phyloP scores from a whole-genome alignment of 2,329 filamentous ascomycete species.

The Magnaporthiopsis rhizophila region DNA sequence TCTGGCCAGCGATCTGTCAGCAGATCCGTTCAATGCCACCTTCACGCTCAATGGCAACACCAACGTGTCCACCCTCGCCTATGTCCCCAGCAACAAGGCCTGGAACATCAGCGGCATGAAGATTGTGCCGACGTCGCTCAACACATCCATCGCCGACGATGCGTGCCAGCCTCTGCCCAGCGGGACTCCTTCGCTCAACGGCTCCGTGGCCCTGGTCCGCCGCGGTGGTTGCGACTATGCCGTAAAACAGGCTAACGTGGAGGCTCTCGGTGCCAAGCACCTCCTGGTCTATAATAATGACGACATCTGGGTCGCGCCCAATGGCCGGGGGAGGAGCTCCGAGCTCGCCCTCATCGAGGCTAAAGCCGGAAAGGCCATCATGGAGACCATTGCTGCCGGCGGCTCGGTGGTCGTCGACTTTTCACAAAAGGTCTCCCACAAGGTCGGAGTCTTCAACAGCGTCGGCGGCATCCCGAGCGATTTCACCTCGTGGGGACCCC shows the following conservation, averaged over 20 bases:
- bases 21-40: constrained; percentile 12
- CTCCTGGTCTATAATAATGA: constrained; percentile 23
- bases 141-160: constrained; percentile 18
- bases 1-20: constrained; percentile 15
- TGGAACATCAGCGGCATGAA: constrained; percentile 14
- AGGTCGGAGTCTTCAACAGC: constrained; percentile 23
- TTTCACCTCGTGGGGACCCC: constrained; percentile 34
- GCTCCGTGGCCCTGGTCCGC: constrained; percentile 31
- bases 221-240: constrained; percentile 19
- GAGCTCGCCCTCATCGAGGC: constrained; percentile 1
- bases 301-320: not conserved
- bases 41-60: constrained; percentile 7
- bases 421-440: constrained; percentile 26
- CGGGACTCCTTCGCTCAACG: constrained; percentile 28
- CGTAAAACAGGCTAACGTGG: constrained; percentile 22
- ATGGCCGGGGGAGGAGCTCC: not conserved
- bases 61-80: not conserved
- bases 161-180: constrained; percentile 31
- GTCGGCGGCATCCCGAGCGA: constrained; percentile 23
- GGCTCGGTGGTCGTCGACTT: constrained; percentile 23
- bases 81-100: not conserved
- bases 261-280: constrained; percentile 20
- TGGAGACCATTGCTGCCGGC: constrained; percentile 20
- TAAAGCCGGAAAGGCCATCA: constrained; percentile 21
- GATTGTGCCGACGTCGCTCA: constrained; percentile 18